Evolutionary conservation across 1,139 yeast genomes (phyloP), one percentile per base, ranked within the genome.

Genomic region (Blastobotrys indianensis): DNA sequence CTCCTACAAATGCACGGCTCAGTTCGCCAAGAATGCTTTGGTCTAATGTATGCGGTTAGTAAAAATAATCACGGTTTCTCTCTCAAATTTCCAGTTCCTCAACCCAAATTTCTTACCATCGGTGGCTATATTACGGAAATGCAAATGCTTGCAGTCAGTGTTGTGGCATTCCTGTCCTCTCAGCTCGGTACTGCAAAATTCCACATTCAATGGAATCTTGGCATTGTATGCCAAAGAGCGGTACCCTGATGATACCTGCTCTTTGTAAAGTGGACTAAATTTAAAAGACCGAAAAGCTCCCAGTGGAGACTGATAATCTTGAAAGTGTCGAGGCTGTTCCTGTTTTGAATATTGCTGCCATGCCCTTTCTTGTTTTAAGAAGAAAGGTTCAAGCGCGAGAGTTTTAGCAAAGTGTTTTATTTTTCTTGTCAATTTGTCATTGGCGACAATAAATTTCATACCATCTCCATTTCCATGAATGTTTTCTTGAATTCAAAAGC

Each of bases 201-300:
- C 42, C 16, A 54, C 51, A 2, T 50, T 47, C 10, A 37, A 31
- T n/a, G 57, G 56, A 32, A 55, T 54, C 31, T 47, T 43, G 38
- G 54, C 54, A 45, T 55, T 61, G 50, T 59, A 66, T 3, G 65
- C 57, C 13, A 52, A 46, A 8, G 67, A 57, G 36, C 57, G 52
- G 45, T 57, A 57, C 11, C 59, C 56, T 2, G 49, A 51, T 5
- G 48, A 42, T 13, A 51, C 55, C 4, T 48, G 37, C n/a, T 50
- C 54, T 20, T 46, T 37, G 37, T 42, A 62, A 41, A 60, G 41
- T 3, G 66, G 66, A 41, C 64, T 56, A 44, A 62, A 59, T 33
- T 58, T 50, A 50, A 56, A 62, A 4, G 65, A 57, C 25, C 56
- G 48, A 45, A 63, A 61, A 11, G 51, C 17, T 25, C 44, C 49